These are phyloP conservation scores for Cryptosporidium meleagridis DNA, from an alignment of 169 alveolate genomes.

Conservation along the genomic window DNA sequence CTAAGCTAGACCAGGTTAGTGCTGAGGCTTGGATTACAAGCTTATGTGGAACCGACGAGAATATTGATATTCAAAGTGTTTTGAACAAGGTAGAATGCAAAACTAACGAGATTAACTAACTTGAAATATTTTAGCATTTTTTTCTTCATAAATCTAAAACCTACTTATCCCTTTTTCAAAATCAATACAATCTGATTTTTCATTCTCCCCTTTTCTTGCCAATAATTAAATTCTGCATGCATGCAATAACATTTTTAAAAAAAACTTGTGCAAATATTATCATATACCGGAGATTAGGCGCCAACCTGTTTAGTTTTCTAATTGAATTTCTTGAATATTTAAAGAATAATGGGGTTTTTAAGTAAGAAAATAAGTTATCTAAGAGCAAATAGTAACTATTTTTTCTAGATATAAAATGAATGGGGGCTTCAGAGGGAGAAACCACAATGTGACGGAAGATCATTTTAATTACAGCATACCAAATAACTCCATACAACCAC, in stretches of 20 bases:
- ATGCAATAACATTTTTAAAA: not conserved
- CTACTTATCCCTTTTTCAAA: not conserved
- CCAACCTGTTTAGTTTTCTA: not conserved
- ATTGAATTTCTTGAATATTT: not conserved
- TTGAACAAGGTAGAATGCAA: conserved; percentile 30
- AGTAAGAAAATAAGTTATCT: not conserved
- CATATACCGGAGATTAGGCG: conserved; percentile 27
- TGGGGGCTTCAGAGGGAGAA: not conserved
- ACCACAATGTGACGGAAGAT: not conserved
- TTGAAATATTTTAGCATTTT: not conserved
- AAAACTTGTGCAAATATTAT: not conserved
- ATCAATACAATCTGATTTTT: not conserved
- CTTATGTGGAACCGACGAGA: conserved; percentile 66
- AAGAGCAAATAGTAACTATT: not conserved
- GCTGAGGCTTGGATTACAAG: conserved; percentile 75
- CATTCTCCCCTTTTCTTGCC: not conserved
- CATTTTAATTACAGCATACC: not conserved
- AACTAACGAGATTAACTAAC: not conserved
- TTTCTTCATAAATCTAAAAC: not conserved
- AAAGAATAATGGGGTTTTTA: not conserved
- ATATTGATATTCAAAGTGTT: conserved; percentile 33
- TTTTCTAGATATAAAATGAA: conserved; percentile 4
- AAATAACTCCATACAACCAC: not conserved
- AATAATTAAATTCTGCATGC: conserved; percentile 1
- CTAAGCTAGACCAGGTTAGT: conserved; percentile 56